Evolutionary conservation across 2,329 filamentous ascomycete species (phyloP).

Genomic region (Diaporthe batatas): DNA sequence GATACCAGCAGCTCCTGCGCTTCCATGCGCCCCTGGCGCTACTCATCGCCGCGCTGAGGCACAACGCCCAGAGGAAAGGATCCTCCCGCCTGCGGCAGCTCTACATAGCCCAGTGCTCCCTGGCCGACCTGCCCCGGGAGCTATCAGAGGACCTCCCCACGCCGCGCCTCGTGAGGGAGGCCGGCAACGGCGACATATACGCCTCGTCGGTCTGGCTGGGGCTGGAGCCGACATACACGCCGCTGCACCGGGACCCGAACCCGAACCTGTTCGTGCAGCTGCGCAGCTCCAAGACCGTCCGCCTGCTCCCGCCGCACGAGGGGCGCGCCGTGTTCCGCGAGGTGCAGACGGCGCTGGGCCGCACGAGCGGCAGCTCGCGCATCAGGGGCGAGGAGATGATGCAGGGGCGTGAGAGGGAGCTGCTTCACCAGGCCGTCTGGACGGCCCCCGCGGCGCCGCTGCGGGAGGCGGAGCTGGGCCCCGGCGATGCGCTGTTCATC

Average conservation of each 20-base stretch:
- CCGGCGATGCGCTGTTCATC: constrained; percentile 82
- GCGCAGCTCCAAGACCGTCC: constrained; percentile 77
- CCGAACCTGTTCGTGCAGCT: constrained; percentile 93
- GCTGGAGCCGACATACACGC: constrained; percentile 86
- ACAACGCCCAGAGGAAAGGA: constrained; percentile 53
- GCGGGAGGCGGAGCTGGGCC: constrained; percentile 67
- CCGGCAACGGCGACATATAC: constrained; percentile 88
- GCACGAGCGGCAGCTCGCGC: constrained; percentile 55
- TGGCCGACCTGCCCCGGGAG: constrained; percentile 74
- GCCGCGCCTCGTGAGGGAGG: constrained; percentile 71
- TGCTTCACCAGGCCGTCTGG: constrained; percentile 81
- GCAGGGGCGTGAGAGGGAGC: constrained; percentile 77
- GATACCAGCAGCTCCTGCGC: constrained; percentile 60
- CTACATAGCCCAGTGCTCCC: constrained; percentile 87
- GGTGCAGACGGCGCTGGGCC: constrained; percentile 58
- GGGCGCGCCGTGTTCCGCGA: constrained; percentile 75
- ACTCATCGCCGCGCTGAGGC: constrained; percentile 69
- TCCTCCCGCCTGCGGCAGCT: constrained; percentile 57
- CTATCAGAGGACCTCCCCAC: constrained; percentile 76
- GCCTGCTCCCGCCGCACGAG: constrained; percentile 74
- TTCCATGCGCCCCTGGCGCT: constrained; percentile 74
- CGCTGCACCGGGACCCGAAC: constrained; percentile 92
- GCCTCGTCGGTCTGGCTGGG: constrained; percentile 90
- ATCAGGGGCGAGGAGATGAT: constrained; percentile 92
- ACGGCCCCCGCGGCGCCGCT: constrained; percentile 48